phyloP scores from a whole-genome alignment of 208 protist species.

The Acanthamoeba healyi region DNA sequence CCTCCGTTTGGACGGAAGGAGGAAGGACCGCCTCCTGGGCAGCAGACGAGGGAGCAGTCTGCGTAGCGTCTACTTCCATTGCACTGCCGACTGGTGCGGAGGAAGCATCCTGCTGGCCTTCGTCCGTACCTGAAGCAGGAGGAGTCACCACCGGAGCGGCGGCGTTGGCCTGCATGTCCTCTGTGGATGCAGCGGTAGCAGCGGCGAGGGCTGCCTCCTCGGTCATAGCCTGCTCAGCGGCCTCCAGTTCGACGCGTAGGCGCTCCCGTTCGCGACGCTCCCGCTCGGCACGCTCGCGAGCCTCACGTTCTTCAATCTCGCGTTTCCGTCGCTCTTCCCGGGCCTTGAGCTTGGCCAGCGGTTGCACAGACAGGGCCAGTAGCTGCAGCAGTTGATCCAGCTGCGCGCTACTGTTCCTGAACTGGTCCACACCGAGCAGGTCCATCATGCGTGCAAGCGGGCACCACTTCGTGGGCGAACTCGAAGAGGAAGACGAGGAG shows the following conservation, averaged over 20 bases:
- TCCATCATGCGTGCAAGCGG: conserved; percentile 60
- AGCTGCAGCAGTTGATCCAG: conserved; percentile 63
- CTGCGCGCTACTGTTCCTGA: conserved; percentile 70
- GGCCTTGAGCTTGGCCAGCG: conserved; percentile 46
- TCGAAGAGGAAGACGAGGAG: too few relatives aligned
- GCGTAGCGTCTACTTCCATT: neutral
- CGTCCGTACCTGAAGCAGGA: neutral
- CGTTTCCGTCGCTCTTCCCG: conserved; percentile 7
- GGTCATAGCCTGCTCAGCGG: conserved; percentile 10
- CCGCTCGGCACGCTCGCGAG: neutral
- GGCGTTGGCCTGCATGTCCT: neutral
- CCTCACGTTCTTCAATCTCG: conserved; percentile 20
- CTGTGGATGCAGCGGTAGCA: neutral
- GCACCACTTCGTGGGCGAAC: conserved; percentile 27
- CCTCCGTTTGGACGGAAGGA: too few relatives aligned
- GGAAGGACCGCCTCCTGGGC: neutral
- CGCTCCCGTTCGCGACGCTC: conserved; percentile 49
- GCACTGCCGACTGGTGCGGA: neutral
- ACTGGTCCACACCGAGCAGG: conserved; percentile 63
- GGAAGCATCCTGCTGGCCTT: neutral
- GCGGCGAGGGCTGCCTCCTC: neutral
- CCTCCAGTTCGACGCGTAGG: neutral
- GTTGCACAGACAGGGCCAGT: conserved; percentile 55
- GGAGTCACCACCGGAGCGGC: too few relatives aligned
- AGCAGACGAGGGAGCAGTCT: neutral